Percentiles rank a stretch among this genome's conserved stretches.
phyloP scores from a whole-genome alignment of 441 rosid genomes.

The Aquilaria agallochum region DNA sequence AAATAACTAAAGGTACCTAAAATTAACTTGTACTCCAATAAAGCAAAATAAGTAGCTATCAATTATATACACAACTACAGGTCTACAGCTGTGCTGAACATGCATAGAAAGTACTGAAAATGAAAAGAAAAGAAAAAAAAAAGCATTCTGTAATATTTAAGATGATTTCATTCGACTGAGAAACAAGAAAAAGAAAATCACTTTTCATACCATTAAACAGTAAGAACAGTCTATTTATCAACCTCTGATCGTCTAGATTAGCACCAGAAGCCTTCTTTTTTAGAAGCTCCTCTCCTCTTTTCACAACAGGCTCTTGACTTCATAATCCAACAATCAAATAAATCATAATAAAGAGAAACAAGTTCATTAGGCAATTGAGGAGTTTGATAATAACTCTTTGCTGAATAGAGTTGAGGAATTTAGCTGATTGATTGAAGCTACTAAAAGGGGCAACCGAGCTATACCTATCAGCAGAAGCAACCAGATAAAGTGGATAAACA shows the following conservation, averaged over 20 bases:
- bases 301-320: conserved; percentile 90
- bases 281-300: conserved; percentile 88
- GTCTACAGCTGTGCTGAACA: too few relatives aligned
- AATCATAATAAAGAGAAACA: conserved; percentile 13
- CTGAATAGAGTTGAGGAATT: too few relatives aligned
- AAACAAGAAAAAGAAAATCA: conserved; percentile 11
- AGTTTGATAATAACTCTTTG: too few relatives aligned
- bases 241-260: conserved; percentile 73
- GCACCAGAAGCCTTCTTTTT: conserved; percentile 74
- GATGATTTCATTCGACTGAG: not conserved
- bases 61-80: too few relatives aligned
- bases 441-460: conserved; percentile 10
- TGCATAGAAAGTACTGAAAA: too few relatives aligned
- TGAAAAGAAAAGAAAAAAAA: too few relatives aligned
- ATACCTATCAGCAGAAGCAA: conserved; percentile 82
- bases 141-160: too few relatives aligned
- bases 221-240: conserved; percentile 67
- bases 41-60: too few relatives aligned
- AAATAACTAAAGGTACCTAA: too few relatives aligned
- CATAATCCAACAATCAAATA: conserved; percentile 28
- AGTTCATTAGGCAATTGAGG: not conserved
- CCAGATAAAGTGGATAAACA: conserved; percentile 76
- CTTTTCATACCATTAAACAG: conserved; percentile 68
- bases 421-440: too few relatives aligned
- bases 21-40: too few relatives aligned